Evolutionary conservation across 1,139 yeast genomes (phyloP).

Genomic region (Taphrina communis): DNA sequence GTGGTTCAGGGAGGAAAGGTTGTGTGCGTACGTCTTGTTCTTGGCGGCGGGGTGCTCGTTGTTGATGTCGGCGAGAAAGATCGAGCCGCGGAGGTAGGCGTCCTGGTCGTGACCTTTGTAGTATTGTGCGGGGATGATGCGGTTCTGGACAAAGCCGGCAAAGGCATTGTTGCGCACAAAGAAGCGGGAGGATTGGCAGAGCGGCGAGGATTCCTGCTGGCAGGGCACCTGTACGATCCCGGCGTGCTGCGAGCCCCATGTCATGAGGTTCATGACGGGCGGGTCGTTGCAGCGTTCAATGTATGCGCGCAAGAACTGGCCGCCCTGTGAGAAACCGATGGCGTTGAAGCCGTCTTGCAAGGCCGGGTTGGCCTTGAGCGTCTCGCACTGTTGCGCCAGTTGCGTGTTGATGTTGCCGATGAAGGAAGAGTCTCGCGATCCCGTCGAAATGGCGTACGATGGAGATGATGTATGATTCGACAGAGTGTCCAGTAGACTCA

Average conservation of each 20-base stretch:
- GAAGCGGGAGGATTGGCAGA: conserved; percentile 64
- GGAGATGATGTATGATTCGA: conserved; percentile 30
- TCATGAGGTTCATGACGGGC: conserved; percentile 62
- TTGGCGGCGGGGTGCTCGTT: conserved; percentile 58
- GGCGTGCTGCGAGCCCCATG: conserved; percentile 84
- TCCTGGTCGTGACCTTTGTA: conserved; percentile 62
- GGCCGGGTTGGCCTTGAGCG: conserved; percentile 55
- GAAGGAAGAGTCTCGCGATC: conserved; percentile 48
- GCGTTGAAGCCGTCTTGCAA: conserved; percentile 68
- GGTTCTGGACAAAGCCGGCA: conserved; percentile 62
- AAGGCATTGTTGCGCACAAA: conserved; percentile 66
- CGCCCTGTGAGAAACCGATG: conserved; percentile 85
- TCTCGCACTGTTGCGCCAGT: conserved; percentile 56
- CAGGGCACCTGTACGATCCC: conserved; percentile 71
- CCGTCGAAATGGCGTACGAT: conserved; percentile 30
- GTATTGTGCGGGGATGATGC: conserved; percentile 75
- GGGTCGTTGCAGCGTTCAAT: conserved; percentile 63
- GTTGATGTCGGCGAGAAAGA: conserved; percentile 68
- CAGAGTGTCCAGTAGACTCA: conserved; percentile 42
- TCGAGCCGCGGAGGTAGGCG: conserved; percentile 59
- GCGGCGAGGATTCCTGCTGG: conserved; percentile 64
- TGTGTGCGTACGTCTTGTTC: conserved; percentile 55
- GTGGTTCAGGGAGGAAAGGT: conserved; percentile 57
- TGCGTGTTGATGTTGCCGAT: conserved; percentile 66
- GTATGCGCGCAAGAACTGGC: conserved; percentile 70